Base-by-base conservation (phyloP, 75 land plant genomes). In the Picea glauca region DNA sequence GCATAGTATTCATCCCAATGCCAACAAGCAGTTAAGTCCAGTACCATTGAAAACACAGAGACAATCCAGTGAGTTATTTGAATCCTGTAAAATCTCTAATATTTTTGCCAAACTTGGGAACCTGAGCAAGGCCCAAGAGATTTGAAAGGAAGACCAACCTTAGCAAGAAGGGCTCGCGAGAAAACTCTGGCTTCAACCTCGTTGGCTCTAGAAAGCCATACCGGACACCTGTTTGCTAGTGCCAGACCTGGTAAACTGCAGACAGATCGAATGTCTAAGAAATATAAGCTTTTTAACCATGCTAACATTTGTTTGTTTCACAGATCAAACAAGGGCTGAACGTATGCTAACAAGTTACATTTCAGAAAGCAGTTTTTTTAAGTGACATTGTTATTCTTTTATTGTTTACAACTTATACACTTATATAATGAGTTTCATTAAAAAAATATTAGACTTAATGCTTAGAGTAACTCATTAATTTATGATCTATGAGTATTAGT, bases 111-210 rank as follows among this genome's bases (percentile, higher is more conserved):
- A 40, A 68, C 20, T 20, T 0, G 5, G 35, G 18, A 67, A 35
- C 20, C 17, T 35, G 6, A 68, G 21, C 35, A 32, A 65, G 31
- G 38, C 5, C 31, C 3, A 65, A 11, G 15, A 14, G 15, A 13
- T 32, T 59, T 7, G 7, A 50, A 26, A 17, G 13, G 59, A 17
- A 4, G 59, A 78, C 80, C 23, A 33, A 94, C 98, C 95, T 94
- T 94, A 35, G 98, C 95, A 62, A 94, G 93, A 75, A 94, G 88
- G 3, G 93, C 88, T 77, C 98, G 81, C 9, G 90, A 87, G 78
- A 94, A 94, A 33, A 85, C 81, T 66, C 91, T 93, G 82, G 91
- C 89, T 72, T 87, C 91, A 13, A 88, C 88, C 77, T 93, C 93
- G 72, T 91, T 85, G 66, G 95, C 91, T 15, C 88, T 85, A 3